Percentiles rank a stretch among this genome's conserved stretches.
phyloP scores from a whole-genome alignment of 495 filamentous ascomycete species.

The Neurospora terricola region DNA sequence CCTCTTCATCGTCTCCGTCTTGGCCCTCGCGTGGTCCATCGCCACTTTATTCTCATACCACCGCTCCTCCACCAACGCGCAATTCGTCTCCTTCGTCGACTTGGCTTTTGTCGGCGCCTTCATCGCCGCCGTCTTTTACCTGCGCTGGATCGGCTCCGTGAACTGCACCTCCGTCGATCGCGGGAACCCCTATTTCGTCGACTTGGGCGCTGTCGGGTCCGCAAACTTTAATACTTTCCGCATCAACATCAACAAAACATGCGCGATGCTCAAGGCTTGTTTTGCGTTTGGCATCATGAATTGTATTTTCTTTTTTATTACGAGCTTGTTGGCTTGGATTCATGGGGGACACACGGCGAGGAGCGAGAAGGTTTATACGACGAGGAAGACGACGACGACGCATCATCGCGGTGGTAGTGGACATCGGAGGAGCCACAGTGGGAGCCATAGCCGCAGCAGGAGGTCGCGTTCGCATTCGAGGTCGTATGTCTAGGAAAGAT shows the following conservation, averaged over 20 bases:
- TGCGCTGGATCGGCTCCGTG: conserved; percentile 56
- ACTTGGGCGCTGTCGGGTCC: conserved; percentile 51
- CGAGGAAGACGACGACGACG: background rate
- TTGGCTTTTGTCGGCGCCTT: conserved; percentile 72
- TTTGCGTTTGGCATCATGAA: conserved; percentile 90
- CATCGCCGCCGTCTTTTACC: conserved; percentile 67
- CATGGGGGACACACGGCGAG: conserved; percentile 30
- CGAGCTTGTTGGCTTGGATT: conserved; percentile 51
- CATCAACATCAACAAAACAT: conserved; percentile 57
- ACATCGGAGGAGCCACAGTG: conserved; percentile 3
- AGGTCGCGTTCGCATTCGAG: conserved; percentile 10
- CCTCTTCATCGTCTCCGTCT: conserved; percentile 80
- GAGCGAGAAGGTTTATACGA: conserved; percentile 6
- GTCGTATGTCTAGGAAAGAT: conserved; percentile 7
- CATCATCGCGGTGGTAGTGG: background rate
- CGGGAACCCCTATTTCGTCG: conserved; percentile 38
- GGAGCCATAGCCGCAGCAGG: conserved; percentile 3
- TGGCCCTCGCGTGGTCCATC: conserved; percentile 70
- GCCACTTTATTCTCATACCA: conserved; percentile 74
- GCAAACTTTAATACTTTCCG: conserved; percentile 32
- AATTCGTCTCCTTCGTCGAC: conserved; percentile 72
- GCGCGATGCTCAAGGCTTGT: conserved; percentile 78
- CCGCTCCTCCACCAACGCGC: conserved; percentile 57
- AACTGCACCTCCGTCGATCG: conserved; percentile 53
- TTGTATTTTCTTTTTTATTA: conserved; percentile 69